Evolutionary conservation across 1,284 basidiomycete species (phyloP).

Genomic region (Ganoderma lingzhi): DNA sequence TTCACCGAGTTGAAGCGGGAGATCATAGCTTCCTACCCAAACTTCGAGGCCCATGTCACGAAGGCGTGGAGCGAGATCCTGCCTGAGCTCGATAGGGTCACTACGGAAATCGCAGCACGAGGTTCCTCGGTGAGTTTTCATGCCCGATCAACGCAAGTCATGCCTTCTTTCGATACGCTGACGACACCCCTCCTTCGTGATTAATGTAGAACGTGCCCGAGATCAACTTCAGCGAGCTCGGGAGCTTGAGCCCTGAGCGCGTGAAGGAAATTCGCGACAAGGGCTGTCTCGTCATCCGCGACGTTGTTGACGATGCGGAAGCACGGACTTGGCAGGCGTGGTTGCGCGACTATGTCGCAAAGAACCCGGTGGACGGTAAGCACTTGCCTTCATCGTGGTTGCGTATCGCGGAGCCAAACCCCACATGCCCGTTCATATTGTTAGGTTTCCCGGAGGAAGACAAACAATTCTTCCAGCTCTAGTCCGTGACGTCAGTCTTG

Average conservation of each 20-base stretch:
- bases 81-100: constrained; percentile 53
- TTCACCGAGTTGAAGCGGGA: constrained; percentile 65
- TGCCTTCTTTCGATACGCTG: not conserved
- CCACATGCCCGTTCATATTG: not conserved
- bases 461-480: constrained; percentile 78
- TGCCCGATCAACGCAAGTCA: not conserved
- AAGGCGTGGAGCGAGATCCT: constrained; percentile 67
- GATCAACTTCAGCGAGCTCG: constrained; percentile 63
- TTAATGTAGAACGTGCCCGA: constrained; percentile 58
- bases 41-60: constrained; percentile 58
- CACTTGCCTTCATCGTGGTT: not conserved
- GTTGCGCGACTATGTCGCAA: constrained; percentile 62
- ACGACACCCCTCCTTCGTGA: not conserved
- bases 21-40: constrained; percentile 59
- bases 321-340: constrained; percentile 64
- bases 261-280: constrained; percentile 59
- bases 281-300: constrained; percentile 69
- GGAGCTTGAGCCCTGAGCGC: constrained; percentile 53
- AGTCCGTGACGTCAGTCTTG: constrained; percentile 48
- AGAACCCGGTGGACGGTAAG: constrained; percentile 63
- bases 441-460: constrained; percentile 62
- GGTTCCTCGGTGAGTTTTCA: constrained; percentile 56
- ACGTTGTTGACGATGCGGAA: constrained; percentile 64
- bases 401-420: not conserved
- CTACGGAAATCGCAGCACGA: constrained; percentile 51